Evolutionary conservation across 495 filamentous ascomycete genomes (phyloP).

Genomic region (Pyrenopolyporus hunteri): DNA sequence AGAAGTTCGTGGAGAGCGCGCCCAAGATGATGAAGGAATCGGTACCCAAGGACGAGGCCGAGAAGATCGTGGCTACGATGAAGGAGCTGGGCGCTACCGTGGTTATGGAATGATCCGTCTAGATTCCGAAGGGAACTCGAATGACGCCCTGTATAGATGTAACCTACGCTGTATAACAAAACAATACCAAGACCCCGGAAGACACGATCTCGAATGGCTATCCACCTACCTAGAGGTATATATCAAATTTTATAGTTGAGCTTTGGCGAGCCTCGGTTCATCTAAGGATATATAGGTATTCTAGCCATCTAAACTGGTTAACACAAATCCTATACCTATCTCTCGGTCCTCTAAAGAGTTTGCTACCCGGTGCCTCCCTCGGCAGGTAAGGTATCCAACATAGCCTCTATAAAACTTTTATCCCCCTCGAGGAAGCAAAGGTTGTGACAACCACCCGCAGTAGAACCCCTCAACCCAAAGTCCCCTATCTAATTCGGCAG

Average conservation of each 20-base stretch:
- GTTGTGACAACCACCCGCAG: too few relatives aligned
- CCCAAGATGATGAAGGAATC: constrained; percentile 99
- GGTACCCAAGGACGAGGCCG: constrained; percentile 95
- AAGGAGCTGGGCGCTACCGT: constrained; percentile 91
- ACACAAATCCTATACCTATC: too few relatives aligned
- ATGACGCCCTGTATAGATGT: constrained; percentile 42
- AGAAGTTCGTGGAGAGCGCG: constrained; percentile 99
- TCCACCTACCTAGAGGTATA: neutral
- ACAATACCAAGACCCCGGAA: constrained; percentile 32
- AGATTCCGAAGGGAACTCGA: constrained; percentile 1
- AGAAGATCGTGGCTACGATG: constrained; percentile 95
- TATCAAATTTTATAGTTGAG: too few relatives aligned
- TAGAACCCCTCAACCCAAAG: neutral
- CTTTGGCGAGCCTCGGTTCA: too few relatives aligned
- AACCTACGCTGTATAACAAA: constrained; percentile 42
- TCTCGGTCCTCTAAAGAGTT: too few relatives aligned
- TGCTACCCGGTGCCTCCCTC: too few relatives aligned
- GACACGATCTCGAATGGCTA: neutral
- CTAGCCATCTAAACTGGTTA: too few relatives aligned
- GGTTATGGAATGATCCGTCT: constrained; percentile 75
- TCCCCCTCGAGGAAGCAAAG: too few relatives aligned
- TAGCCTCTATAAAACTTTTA: too few relatives aligned
- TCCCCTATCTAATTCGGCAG: neutral
- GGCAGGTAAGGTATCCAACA: too few relatives aligned
- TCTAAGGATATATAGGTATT: too few relatives aligned